Base-by-base conservation (phyloP, 1,284 basidiomycete genomes). In the Ganoderma meredithae region DNA sequence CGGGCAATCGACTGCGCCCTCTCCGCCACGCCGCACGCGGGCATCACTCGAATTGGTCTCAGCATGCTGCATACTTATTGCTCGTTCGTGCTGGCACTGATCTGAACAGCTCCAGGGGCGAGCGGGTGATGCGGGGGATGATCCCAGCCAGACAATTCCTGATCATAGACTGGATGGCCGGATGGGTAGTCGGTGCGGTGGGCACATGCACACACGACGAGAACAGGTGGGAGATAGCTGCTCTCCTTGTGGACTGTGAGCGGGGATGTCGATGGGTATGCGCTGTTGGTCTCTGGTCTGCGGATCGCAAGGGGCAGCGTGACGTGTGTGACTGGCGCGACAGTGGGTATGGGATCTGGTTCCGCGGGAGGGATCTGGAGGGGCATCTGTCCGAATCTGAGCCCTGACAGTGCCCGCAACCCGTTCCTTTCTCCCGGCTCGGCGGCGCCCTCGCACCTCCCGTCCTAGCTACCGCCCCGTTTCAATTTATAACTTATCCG, bases 381-480 rank as follows among this genome's bases (percentile, higher is more conserved):
- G 9, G 17, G 41, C 44, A 25, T 65, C 55, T 65, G 27, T 31
- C 22, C 12, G 58, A 41, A 60, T 60, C 58, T 60, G 36, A 40
- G 58, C 36, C 39, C 33, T 58, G 33, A 58, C 33, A 33, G 31
- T 58, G 55, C 31, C 49, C 53, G 60, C 64, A 60, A 65, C 52
- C 60, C 62, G 61, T 67, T 67, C 64, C 65, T 64, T 64, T 64
- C 65, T 65, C 63, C 65, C 70, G 67, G 62, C 63, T 72, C 71
- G 49, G 72, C 71, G 67, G 68, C 69, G 71, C 69, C 70, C 74
- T 66, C 43, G 63, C 63, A 55, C 44, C 49, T 53, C 60, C 66
- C 67, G 64, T 67, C 70, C 47, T 69, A 64, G 68, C 71, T 72
- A 63, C 71, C 63, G 62, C 66, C 64, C 72, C 71, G 60, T 67